Evolutionary conservation across 345 rosid species (phyloP).

Genomic region (Carallia brachiata): DNA sequence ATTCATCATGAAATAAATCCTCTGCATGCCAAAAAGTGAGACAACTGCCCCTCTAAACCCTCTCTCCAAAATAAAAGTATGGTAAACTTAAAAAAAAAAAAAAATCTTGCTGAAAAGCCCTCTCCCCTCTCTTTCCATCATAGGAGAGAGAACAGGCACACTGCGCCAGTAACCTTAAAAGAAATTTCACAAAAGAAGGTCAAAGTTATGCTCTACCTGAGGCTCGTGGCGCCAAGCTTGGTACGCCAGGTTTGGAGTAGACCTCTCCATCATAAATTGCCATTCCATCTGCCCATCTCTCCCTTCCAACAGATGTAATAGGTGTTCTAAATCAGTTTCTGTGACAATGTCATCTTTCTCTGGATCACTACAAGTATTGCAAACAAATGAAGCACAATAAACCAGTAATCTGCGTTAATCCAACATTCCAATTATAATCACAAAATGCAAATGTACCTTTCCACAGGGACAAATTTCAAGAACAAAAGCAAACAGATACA

Average conservation of each 20-base stretch:
- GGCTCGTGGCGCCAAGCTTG: conserved; percentile 96
- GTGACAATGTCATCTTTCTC: conserved; percentile 51
- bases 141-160: too few species aligned
- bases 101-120: too few species aligned
- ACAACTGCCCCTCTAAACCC: too few species aligned
- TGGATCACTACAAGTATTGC: conserved; percentile 28
- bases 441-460: background rate
- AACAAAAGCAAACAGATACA: too few species aligned
- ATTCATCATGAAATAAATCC: too few species aligned
- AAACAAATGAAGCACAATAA: conserved; percentile 8
- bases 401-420: background rate
- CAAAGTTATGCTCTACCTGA: conserved; percentile 42
- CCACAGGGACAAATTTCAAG: background rate
- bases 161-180: background rate
- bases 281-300: conserved; percentile 68
- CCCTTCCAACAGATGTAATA: conserved; percentile 64
- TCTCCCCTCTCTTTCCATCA: too few species aligned
- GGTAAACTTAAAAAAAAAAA: too few species aligned
- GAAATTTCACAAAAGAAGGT: background rate
- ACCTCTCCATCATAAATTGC: conserved; percentile 83
- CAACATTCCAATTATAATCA: background rate
- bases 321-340: conserved; percentile 76
- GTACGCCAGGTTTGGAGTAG: conserved; percentile 74
- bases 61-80: too few species aligned
- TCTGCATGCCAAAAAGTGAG: too few species aligned